Base-by-base conservation (phyloP, 495 filamentous ascomycete genomes). In the Schizothecium vesticola region DNA sequence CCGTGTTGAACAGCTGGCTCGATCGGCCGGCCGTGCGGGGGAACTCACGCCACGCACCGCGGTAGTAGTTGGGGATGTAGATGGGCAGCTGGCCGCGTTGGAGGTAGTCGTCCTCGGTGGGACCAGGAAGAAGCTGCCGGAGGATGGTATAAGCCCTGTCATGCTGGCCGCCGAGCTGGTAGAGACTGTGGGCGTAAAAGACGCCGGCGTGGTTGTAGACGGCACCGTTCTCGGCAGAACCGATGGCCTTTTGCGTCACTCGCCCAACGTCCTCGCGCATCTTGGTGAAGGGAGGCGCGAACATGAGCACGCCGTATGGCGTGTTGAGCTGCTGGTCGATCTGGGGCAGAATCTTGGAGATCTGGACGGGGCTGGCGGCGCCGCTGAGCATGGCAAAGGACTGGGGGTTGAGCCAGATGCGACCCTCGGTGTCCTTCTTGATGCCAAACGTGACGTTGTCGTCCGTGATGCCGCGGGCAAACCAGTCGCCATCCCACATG, bases 221-320 rank as follows among this genome's bases (percentile, higher is more conserved):
- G 29, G 82, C 80, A 1, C 76, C 85, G 71, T 86, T 86, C 75
- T 86, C 85, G 16, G 80, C 85, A n/a, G 80, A 81, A 16, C 85
- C 85, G 19, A 82, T 80, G 60, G 82, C 83, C 73, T 86, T 86
- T 72, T 86, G 85, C 58, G 85, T 85, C 28, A 86, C 85, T 55
- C 85, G 83, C 22, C 85, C 85, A n/a, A 86, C 77, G 64, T 86
- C 84, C 74, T 86, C 85, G 64, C 85, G 83, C 84, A 86, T 86
- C 65, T 72, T 78, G 68, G 73, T 81, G 74, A 72, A 86, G 7
- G 84, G 79, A 13, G 85, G 85, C 5, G 76, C 81, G 72, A 86
- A 86, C 85, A 86, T 86, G 59, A 77, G 76, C 13, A 79, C 73
- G 59, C 85, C 85, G 66, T 85, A 86, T 0, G 84, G 84, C 19